Evolutionary conservation across 2,329 filamentous ascomycete genomes (phyloP), one percentile per base, ranked within the genome.

Genomic region (Alternaria consortialis): DNA sequence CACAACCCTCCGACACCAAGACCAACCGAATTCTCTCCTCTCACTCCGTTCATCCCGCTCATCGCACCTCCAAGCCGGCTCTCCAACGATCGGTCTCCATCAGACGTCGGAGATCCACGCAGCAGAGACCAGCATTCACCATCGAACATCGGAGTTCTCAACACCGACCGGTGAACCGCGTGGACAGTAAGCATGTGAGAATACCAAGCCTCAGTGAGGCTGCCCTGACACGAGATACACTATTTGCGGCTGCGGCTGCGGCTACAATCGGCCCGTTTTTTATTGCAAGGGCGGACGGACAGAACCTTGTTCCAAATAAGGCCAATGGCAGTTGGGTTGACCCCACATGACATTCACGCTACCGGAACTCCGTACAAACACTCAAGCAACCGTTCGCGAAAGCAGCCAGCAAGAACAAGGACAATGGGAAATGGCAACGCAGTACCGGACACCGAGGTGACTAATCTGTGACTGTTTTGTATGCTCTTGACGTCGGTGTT

Each of bases 361-460:
- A 56, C 40, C 55, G 55, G 55, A 46, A 29, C 36, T 58, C 55
- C 55, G 55, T 44, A 53, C 40, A 39, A 53, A 31, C 39, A 40
- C 9, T 8, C 11, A 12, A 9, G 39, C 39, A 42, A 5, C 27
- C 29, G 44, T 15, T 50, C 7, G 11, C 5, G 34, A 5, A 17
- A 20, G 9, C 17, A 13, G 25, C 39, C 29, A 42, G 17, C 47
- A 53, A 50, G 0, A 34, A 40, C 23, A 46, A 44, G 34, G 25
- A 25, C 25, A 25, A 3, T 15, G 11, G n/a, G n/a, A 11, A 53
- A n/a, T 37, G 44, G 9, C 9, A 7, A 12, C 46, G 46, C 31
- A 48, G 23, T 7, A 48, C 31, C 31, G 46, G 46, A 48, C 46
- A 11, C 46, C 46, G 31, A 48, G 46, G 13, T 36, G 46, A 48